These are phyloP conservation scores for Lithospermum erythrorhizon DNA, from an alignment of 257 asterid species.

Conservation along the genomic window DNA sequence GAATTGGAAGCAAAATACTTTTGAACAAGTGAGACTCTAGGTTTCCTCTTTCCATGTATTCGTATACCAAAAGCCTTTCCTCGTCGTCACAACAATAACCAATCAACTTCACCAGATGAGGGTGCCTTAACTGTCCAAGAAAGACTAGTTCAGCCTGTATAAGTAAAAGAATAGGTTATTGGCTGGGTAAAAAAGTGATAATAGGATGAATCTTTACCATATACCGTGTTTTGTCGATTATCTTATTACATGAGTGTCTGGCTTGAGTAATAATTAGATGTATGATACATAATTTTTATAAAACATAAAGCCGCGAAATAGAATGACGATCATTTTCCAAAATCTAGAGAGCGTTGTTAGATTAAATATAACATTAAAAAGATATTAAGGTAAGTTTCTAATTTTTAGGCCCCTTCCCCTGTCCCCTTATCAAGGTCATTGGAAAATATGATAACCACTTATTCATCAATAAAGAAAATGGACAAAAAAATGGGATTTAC, in stretches of 20 bases:
- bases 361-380: too few relatives aligned
- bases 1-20: slow-evolving; percentile 25
- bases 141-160: slow-evolving; percentile 62
- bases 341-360: too few relatives aligned
- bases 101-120: slow-evolving; percentile 66
- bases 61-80: slow-evolving; percentile 74
- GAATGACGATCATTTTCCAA: too few relatives aligned
- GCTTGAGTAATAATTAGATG: too few relatives aligned
- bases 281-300: too few relatives aligned
- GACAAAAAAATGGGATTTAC: not conserved
- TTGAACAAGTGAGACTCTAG: slow-evolving; percentile 58
- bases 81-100: slow-evolving; percentile 83
- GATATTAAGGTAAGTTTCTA: too few relatives aligned
- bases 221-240: too few relatives aligned
- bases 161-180: not conserved
- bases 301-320: too few relatives aligned
- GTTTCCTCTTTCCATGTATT: slow-evolving; percentile 65
- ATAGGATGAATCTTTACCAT: too few relatives aligned
- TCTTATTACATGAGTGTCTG: too few relatives aligned
- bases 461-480: not conserved
- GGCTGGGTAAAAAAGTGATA: not conserved
- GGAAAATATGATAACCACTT: too few relatives aligned
- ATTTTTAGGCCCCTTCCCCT: too few relatives aligned
- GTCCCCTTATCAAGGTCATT: not conserved
- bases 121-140: slow-evolving; percentile 71